Percentiles rank a stretch among this genome's conserved stretches.
These are phyloP conservation scores for Rossbeevera mucosa DNA, from an alignment of 768 basidiomycete species.

Conservation along the genomic window DNA sequence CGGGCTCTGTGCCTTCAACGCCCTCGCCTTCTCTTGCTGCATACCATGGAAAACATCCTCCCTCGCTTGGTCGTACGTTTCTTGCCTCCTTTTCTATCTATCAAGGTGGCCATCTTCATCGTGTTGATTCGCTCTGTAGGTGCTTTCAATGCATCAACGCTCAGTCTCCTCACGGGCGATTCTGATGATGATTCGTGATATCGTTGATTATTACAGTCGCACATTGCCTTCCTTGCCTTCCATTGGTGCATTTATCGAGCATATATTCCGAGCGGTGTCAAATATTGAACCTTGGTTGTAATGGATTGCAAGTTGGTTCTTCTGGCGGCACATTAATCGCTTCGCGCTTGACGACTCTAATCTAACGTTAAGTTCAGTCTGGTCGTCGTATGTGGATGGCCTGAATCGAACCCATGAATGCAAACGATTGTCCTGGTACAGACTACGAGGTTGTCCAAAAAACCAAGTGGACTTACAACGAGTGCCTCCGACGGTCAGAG, in stretches of 20 bases:
- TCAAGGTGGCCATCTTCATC: neutral
- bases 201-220: neutral
- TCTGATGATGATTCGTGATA: slow-evolving; percentile 30
- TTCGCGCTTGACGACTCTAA: neutral
- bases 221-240: neutral
- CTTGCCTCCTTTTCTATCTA: neutral
- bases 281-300: slow-evolving; percentile 2
- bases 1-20: slow-evolving; percentile 29
- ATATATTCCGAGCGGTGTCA: slow-evolving; percentile 3
- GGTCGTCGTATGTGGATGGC: slow-evolving; percentile 11
- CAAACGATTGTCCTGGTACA: too few species aligned
- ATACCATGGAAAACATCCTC: slow-evolving; percentile 36
- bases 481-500: neutral
- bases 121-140: slow-evolving; percentile 11
- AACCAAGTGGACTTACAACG: neutral
- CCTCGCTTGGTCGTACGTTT: slow-evolving; percentile 34
- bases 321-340: neutral
- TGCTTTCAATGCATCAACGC: slow-evolving; percentile 26
- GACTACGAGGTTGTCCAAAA: neutral
- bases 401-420: slow-evolving; percentile 39
- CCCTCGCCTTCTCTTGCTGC: slow-evolving; percentile 38
- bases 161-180: slow-evolving; percentile 25
- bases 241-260: slow-evolving; percentile 8
- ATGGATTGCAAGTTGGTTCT: neutral
- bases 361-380: neutral